Evolutionary conservation across 164 flowering plant genomes (phyloP), one percentile per base, ranked within the genome.

Genomic region (Magnolia officinalis): DNA sequence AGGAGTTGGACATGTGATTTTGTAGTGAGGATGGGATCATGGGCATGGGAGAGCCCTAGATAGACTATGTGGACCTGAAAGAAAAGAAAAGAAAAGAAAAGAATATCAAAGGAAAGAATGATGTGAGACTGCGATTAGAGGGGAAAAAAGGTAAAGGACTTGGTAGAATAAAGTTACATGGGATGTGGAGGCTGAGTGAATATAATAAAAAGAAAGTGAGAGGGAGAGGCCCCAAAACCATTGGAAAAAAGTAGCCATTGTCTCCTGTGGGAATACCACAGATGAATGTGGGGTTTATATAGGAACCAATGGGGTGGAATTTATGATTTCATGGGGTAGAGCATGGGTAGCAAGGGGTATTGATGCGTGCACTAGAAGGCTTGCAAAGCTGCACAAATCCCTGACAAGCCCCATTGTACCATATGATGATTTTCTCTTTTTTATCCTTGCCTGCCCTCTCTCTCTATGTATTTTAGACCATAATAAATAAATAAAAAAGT

Each of bases 41-140:
- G 45, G 31, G 37, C 14, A 18, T 73, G 80, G 83, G 65, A 81
- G 78, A 61, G 85, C 61, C 96, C 96, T 37, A 91, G 78, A 78
- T 90, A 91, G 23, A 88, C 90, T 50, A 91, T 83, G 80, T 89
- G 84, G 70, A 91, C 90, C 93, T 91, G 88, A 70, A 74, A 61
- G 74, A 70, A 63, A 74, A 37, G 45, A 37, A 31, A 76, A 63
- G 24, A 88, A 67, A 67, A 72, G 51, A 78, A 67, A 64, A 74
- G 37, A 75, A 55, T 19, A 72, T 2, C n/a, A 75, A 51, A 45
- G n/a, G 24, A 31, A 16, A 71, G 23, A 55, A 77, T 67, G 50
- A 76, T 63, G 79, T 63, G 66, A 68, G 65, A 78, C 69, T 71
- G 74, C 67, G 24, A 75, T 65, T 49, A 63, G 49, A 24, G 37